phyloP scores from a whole-genome alignment of 306 rosid species.

The Echinosophora koreensis region DNA sequence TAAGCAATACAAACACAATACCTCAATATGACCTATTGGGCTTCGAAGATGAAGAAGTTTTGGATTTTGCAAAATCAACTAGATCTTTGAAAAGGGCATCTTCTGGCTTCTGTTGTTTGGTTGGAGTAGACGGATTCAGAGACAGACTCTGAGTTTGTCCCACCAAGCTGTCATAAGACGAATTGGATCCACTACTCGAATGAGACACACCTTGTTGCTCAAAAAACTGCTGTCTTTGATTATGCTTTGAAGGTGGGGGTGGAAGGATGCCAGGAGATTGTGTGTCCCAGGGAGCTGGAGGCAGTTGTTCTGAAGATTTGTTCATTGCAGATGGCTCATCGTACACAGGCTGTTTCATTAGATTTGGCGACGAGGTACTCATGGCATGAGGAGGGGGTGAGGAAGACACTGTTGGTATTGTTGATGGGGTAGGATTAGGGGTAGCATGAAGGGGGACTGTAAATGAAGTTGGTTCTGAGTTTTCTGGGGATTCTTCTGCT shows the following conservation, averaged over 20 bases:
- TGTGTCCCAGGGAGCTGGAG: conserved; percentile 78
- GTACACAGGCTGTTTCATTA: conserved; percentile 62
- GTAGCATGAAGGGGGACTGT: conserved; percentile 53
- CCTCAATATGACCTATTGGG: conserved; percentile 77
- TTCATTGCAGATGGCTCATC: conserved; percentile 69
- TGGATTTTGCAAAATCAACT: conserved; percentile 85
- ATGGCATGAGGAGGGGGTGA: conserved; percentile 51
- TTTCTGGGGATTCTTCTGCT: conserved; percentile 56
- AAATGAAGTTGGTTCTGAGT: conserved; percentile 56
- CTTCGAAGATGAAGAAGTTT: conserved; percentile 79
- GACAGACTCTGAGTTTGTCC: conserved; percentile 82
- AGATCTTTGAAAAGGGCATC: conserved; percentile 89
- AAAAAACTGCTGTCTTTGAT: conserved; percentile 85
- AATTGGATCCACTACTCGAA: conserved; percentile 64
- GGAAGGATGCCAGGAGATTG: conserved; percentile 66
- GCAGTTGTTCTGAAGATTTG: conserved; percentile 66
- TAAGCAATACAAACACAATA: conserved; percentile 35
- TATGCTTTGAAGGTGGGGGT: conserved; percentile 79
- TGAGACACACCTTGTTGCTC: conserved; percentile 60
- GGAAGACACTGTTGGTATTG: conserved; percentile 51
- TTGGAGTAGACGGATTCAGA: conserved; percentile 66
- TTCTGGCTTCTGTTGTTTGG: conserved; percentile 75
- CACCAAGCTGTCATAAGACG: conserved; percentile 76
- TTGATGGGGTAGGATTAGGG: conserved; percentile 55
- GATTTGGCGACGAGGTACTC: conserved; percentile 57